Conservation (phyloP, 1,139 yeast species). For the Yamadazyma dushanensis region DNA sequence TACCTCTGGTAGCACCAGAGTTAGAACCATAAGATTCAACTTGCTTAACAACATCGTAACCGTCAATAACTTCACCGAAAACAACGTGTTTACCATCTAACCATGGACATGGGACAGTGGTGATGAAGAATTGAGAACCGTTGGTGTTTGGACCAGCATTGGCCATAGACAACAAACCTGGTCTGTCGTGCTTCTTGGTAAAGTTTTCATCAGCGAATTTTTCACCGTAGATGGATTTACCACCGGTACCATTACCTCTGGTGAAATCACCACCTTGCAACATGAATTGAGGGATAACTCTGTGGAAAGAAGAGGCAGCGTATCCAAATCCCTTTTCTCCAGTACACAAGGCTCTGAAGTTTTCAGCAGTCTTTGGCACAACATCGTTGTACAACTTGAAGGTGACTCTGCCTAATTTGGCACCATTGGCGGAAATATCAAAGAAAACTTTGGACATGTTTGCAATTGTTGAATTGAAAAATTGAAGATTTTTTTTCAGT, state of each 20-base stretch:
- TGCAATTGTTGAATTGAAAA: conserved; percentile 3
- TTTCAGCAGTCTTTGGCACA: conserved; percentile 97
- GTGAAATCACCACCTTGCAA: conserved; percentile 99
- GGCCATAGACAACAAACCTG: conserved; percentile 98
- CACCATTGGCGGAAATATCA: conserved; percentile 71
- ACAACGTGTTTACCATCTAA: conserved; percentile 99
- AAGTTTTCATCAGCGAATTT: conserved; percentile 97
- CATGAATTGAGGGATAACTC: conserved; percentile 98
- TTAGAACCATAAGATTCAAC: conserved; percentile 83
- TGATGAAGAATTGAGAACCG: conserved; percentile 98
- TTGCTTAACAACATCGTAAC: conserved; percentile 88
- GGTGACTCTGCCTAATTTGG: conserved; percentile 34
- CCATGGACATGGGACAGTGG: conserved; percentile 96
- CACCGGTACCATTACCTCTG: conserved; percentile 94
- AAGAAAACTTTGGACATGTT: conserved; percentile 67
- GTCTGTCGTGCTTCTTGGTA: conserved; percentile 77
- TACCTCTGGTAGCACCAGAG: conserved; percentile 79
- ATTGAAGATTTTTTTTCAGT: conserved; percentile 3
- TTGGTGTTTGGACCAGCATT: conserved; percentile 99
- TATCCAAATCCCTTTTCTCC: conserved; percentile 98
- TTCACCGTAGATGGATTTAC: conserved; percentile 97
- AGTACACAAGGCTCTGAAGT: conserved; percentile 95
- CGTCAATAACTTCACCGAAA: conserved; percentile 94
- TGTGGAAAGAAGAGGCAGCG: conserved; percentile 92
- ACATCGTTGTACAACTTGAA: conserved; percentile 83